Evolutionary conservation across 1,284 basidiomycete genomes (phyloP).

Genomic region (Ganoderma sp.): DNA sequence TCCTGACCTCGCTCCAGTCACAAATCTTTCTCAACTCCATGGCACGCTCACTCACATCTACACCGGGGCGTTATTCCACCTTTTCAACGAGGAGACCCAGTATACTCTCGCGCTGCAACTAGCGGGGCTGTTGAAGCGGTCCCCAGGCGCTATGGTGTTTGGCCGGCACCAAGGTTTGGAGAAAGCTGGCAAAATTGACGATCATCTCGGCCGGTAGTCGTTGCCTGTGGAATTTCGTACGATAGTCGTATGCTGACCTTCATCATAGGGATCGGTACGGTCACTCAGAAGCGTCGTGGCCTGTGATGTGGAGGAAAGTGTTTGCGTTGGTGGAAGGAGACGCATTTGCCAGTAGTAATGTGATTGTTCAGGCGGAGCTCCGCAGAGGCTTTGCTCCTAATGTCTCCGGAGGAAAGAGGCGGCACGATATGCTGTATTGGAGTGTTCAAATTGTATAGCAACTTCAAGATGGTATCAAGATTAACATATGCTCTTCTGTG

Average conservation of each 20-base stretch:
- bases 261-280: slow-evolving; percentile 38
- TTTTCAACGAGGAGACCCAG: slow-evolving; percentile 45
- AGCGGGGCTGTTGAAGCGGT: slow-evolving; percentile 35
- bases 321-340: slow-evolving; percentile 36
- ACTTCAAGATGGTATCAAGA: not conserved
- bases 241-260: not conserved
- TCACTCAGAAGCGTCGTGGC: slow-evolving; percentile 40
- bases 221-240: not conserved
- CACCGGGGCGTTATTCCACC: slow-evolving; percentile 45
- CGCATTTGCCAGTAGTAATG: slow-evolving; percentile 30
- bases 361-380: slow-evolving; percentile 35
- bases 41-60: slow-evolving; percentile 39
- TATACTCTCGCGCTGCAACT: slow-evolving; percentile 41
- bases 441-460: slow-evolving; percentile 35
- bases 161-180: slow-evolving; percentile 42
- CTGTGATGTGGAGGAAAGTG: slow-evolving; percentile 38
- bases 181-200: slow-evolving; percentile 39
- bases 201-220: slow-evolving; percentile 38
- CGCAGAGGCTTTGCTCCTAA: slow-evolving; percentile 23
- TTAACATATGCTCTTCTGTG: not conserved
- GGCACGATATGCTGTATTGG: slow-evolving; percentile 35
- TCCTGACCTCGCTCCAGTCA: slow-evolving; percentile 20
- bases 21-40: slow-evolving; percentile 31
- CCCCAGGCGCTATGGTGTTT: slow-evolving; percentile 38
- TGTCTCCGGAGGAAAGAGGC: slow-evolving; percentile 19